Evolutionary conservation across 176 grass and related monocot genomes (phyloP), one percentile per base, ranked within the genome.

Genomic region (Tuctoria greenei): DNA sequence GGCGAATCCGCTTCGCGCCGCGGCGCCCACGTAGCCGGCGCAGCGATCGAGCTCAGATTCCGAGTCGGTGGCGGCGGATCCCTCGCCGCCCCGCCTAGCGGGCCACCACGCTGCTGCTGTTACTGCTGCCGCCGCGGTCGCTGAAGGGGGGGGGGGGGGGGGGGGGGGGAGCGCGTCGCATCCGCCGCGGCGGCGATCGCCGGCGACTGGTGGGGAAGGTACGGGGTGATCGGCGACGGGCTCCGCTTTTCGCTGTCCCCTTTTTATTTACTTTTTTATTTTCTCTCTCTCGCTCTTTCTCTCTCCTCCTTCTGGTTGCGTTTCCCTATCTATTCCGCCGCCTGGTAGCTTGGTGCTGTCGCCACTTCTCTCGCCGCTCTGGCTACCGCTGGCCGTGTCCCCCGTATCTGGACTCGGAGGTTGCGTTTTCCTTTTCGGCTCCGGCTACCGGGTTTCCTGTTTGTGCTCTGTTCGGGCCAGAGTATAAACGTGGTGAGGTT

Each of bases 91-190:
- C 12, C 25, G 50, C 35, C 60, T 64, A 61, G 61, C 67, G 50
- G 67, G 35, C 79, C 79, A 79, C 73, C 44, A 66, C 46, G 61
- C 45, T 65, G 41, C 73, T 25, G 52, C 67, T 44, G 64, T 55
- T 65, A 6, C 72, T 64, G 47, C 66, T 41, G 52, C 74, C 63
- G 43, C 56, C 66, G 17, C 73, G 25, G 73, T 45, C 79, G 65
- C 71, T 31, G 45, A 16, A 76, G 78, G 71, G 71, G 71, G 65
- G n/a, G n/a, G n/a, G n/a, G n/a, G n/a, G n/a, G n/a, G n/a, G n/a
- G n/a, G n/a, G n/a, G n/a, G n/a, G n/a, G n/a, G n/a, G n/a, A n/a
- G 56, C 75, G 69, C 86, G 79, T 88, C 86, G 80, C 86, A 88
- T 83, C 86, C 86, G 80, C 85, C 52, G 74, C 80, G 80, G 74